Base-by-base conservation (phyloP, 2,329 filamentous ascomycete genomes). In the Penicillium concentricum region DNA sequence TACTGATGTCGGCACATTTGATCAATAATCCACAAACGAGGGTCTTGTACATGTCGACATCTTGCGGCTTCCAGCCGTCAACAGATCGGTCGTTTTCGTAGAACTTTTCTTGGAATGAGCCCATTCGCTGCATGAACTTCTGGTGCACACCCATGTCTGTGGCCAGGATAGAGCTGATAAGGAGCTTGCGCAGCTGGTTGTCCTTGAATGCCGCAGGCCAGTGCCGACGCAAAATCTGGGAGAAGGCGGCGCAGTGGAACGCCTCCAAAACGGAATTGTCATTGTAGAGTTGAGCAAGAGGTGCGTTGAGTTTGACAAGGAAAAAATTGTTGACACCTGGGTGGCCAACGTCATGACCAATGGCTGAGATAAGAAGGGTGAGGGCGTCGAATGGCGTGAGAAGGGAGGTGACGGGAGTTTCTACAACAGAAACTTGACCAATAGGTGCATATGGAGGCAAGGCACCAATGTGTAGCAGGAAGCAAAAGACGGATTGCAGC, bases 301-400 rank as follows among this genome's bases (percentile, higher is more conserved):
- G 93, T 18, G 94, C 90, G 71, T 97, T 96, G 32, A 97, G 83
- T 32, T 90, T 92, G 18, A 96, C 87, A 5, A 99, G 81, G 71
- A 99, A 99, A 30, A 93, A 92, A 72, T 99, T 99, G 78, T 97
- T 99, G 68, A 99, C 94, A 54, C 94, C 94, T 0, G 94, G 94
- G 71, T 99, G 94, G 22, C 94, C 94, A 38, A 97, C 94, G 72
- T 99, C 94, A 67, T 99, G 94, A 41, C 94, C 94, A 68, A 99
- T 95, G n/a, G 94, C 94, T 9, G 93, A 93, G 62, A 97, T 88
- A 44, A 99, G 82, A 3, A 99, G 82, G 0, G 92, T 93, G 51
- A 99, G 81, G 5, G 90, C 90, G 73, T 97, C 92, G 62, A 96
- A 91, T 0, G 93, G 92, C 47, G 84, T 83, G n/a, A 99, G 79